A percentile compares a stretch with the other conserved stretches of the same genome.
phyloP scores from a whole-genome alignment of 805 yeast species.

The Ogataea neopini region DNA sequence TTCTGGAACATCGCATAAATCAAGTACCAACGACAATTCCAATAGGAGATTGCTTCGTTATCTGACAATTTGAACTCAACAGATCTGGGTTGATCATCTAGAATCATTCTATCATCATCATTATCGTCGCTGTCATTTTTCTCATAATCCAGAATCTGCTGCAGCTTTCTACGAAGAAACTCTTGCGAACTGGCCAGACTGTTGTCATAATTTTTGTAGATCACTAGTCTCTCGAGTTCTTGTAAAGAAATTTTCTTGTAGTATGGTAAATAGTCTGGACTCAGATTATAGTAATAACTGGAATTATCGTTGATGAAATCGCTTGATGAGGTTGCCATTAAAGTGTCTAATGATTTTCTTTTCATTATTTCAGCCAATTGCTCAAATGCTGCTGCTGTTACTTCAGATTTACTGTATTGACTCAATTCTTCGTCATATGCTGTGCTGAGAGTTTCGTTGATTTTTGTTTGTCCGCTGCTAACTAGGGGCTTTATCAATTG shows the following conservation, averaged over 20 bases:
- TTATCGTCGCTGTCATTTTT: slow-evolving; percentile 21
- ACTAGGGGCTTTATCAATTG: slow-evolving; percentile 6
- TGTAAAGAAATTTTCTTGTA: slow-evolving; percentile 17
- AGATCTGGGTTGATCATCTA: slow-evolving; percentile 12
- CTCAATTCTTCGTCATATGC: slow-evolving; percentile 15
- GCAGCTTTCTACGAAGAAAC: slow-evolving; percentile 22
- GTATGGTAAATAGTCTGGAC: slow-evolving; percentile 18
- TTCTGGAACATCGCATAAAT: slow-evolving; percentile 28
- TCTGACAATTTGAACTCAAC: slow-evolving; percentile 6
- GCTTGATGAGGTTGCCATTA: slow-evolving; percentile 23
- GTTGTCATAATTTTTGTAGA: slow-evolving; percentile 25
- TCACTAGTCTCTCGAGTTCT: slow-evolving; percentile 22
- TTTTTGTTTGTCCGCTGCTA: background rate
- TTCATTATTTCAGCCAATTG: slow-evolving; percentile 13
- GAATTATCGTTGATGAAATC: slow-evolving; percentile 25
- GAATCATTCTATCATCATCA: slow-evolving; percentile 20
- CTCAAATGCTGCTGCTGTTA: slow-evolving; percentile 13
- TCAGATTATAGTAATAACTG: slow-evolving; percentile 20
- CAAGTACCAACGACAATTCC: slow-evolving; percentile 33
- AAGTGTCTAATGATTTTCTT: slow-evolving; percentile 12
- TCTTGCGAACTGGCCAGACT: slow-evolving; percentile 14
- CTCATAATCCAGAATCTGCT: slow-evolving; percentile 23
- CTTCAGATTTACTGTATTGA: slow-evolving; percentile 6
- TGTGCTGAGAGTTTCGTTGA: slow-evolving; percentile 4
- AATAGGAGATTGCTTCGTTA: slow-evolving; percentile 29